A percentile compares a stretch with the other conserved stretches of the same genome.
Evolutionary conservation across 2,329 filamentous ascomycete species (phyloP).

Genomic region (Trichoderma arundinaceum): DNA sequence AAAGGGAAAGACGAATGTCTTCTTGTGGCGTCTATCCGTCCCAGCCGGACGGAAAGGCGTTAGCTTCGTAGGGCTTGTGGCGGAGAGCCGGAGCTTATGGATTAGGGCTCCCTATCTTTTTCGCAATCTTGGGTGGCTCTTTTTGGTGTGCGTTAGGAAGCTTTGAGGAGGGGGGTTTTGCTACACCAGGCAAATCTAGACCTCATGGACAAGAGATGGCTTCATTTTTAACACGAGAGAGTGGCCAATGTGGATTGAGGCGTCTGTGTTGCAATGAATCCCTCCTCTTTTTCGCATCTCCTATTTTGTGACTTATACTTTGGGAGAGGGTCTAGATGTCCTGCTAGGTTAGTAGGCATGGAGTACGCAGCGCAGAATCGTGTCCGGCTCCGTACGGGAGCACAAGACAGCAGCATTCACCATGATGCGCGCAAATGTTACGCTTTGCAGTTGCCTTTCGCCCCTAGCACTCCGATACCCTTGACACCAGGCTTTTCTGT

Average conservation of each 20-base stretch:
- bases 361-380: neutral
- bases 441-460: neutral
- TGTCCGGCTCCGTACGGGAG: neutral
- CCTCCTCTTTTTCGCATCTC: too few species aligned
- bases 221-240: too few species aligned
- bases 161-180: neutral
- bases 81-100: neutral
- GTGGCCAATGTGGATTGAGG: too few species aligned
- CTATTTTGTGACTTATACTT: too few species aligned
- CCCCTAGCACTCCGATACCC: conserved; percentile 18
- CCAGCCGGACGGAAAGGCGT: conserved; percentile 24
- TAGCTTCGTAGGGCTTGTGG: conserved; percentile 29
- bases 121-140: neutral
- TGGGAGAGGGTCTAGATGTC: too few species aligned
- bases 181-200: neutral
- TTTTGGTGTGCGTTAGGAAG: conserved; percentile 13
- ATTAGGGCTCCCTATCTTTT: conserved; percentile 9
- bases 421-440: neutral
- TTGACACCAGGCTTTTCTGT: conserved; percentile 13
- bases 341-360: too few species aligned
- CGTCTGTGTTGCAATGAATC: too few species aligned
- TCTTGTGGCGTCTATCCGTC: conserved; percentile 18
- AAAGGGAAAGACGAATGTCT: neutral
- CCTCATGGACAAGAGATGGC: too few species aligned
- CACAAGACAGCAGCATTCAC: neutral